Percentiles rank a stretch among this genome's conserved stretches.
phyloP scores from a whole-genome alignment of 331 rosid genomes.

The Malus hybrid region DNA sequence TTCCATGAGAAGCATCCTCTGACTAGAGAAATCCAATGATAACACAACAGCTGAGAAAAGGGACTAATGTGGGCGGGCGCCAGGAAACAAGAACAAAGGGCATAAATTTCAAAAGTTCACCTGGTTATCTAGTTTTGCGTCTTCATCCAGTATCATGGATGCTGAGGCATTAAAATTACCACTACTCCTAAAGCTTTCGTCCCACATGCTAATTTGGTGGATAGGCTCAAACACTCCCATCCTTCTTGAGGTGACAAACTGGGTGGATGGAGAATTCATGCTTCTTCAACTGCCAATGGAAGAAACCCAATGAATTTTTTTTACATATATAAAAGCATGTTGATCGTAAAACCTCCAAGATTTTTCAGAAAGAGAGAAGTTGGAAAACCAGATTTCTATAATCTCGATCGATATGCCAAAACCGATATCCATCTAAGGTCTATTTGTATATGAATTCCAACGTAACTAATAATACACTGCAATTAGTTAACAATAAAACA shows the following conservation, averaged over 20 bases:
- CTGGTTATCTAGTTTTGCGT: slow-evolving; percentile 49
- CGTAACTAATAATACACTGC: not conserved
- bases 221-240: slow-evolving; percentile 76
- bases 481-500: not conserved
- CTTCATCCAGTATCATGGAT: slow-evolving; percentile 42
- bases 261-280: slow-evolving; percentile 65
- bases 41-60: slow-evolving; percentile 7
- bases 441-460: not conserved
- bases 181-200: slow-evolving; percentile 49
- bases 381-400: not conserved
- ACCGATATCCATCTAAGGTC: not conserved
- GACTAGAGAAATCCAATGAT: slow-evolving; percentile 32
- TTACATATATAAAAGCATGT: not conserved
- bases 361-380: not conserved
- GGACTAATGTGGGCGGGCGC: slow-evolving; percentile 1
- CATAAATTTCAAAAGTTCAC: slow-evolving; percentile 17
- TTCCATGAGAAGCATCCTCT: slow-evolving; percentile 62
- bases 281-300: slow-evolving; percentile 15
- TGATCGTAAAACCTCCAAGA: not conserved
- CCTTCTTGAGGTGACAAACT: slow-evolving; percentile 58
- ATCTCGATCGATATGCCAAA: not conserved
- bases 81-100: slow-evolving; percentile 9
- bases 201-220: slow-evolving; percentile 81
- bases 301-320: slow-evolving; percentile 19
- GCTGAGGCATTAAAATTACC: slow-evolving; percentile 43